These are phyloP conservation scores for Beauveria australis DNA, from an alignment of 2,329 filamentous ascomycete genomes.

Conservation along the genomic window DNA sequence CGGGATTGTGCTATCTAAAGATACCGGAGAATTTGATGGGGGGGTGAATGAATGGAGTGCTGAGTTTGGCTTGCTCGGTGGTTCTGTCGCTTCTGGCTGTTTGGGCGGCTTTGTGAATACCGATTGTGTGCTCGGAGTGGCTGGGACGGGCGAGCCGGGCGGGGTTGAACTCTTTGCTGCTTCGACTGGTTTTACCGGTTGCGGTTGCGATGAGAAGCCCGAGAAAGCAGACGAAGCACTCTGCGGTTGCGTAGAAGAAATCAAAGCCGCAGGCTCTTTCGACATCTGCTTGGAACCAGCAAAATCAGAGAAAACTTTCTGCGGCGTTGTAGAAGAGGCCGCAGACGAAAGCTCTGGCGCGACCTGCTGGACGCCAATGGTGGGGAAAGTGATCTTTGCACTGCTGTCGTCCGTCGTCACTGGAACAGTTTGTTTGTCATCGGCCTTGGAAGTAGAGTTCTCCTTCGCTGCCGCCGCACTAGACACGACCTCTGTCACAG, in stretches of 20 bases:
- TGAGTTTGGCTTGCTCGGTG: not conserved
- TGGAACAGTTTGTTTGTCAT: not conserved
- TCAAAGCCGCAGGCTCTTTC: not conserved
- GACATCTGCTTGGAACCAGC: not conserved
- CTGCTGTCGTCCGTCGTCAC: not conserved
- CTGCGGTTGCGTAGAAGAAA: not conserved
- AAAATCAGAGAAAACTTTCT: not conserved
- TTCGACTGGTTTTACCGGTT: not conserved
- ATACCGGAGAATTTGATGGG: not conserved
- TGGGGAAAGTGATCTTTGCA: not conserved
- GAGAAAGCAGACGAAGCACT: not conserved
- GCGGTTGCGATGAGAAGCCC: not conserved
- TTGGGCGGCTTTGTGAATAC: not conserved
- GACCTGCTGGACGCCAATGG: not conserved
- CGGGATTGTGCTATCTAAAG: not conserved
- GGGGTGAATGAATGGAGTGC: not conserved
- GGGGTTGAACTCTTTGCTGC: not conserved
- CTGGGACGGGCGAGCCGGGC: conserved; percentile 10
- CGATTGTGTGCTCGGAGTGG: conserved; percentile 7
- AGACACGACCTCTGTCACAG: not conserved
- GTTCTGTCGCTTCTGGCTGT: not conserved
- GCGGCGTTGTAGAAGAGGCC: not conserved
- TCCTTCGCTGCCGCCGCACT: not conserved
- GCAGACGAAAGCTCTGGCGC: not conserved
- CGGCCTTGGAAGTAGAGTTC: not conserved